phyloP scores from a whole-genome alignment of 805 yeast species.

The Saccharomycopsis babjevae region DNA sequence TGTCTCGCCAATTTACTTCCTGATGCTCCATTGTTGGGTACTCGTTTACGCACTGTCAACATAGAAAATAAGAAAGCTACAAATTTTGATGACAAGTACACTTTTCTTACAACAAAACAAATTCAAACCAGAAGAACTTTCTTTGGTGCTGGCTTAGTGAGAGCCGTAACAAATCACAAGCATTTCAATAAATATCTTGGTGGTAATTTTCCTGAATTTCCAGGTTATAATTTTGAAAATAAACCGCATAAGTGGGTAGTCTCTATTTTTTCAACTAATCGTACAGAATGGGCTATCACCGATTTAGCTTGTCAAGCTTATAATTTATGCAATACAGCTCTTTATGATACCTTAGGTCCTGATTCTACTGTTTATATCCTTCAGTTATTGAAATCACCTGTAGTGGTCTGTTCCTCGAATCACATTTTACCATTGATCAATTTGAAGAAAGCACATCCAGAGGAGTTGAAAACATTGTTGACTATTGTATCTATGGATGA shows the following conservation, averaged over 20 bases:
- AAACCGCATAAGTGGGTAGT: conserved; percentile 30
- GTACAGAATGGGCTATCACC: conserved; percentile 47
- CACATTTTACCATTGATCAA: conserved; percentile 32
- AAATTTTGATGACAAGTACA: conserved; percentile 21
- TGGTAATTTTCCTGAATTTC: conserved; percentile 18
- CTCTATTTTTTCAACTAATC: conserved; percentile 38
- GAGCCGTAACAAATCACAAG: conserved; percentile 20
- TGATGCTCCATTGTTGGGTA: conserved; percentile 36
- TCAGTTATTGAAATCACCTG: conserved; percentile 41
- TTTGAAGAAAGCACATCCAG: conserved; percentile 28
- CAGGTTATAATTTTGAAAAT: conserved; percentile 20
- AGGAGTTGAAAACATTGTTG: conserved; percentile 13
- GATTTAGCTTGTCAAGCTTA: conserved; percentile 48
- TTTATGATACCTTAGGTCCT: conserved; percentile 37
- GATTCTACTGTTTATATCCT: conserved; percentile 44
- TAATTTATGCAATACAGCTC: conserved; percentile 33
- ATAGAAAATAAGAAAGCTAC: conserved; percentile 17
- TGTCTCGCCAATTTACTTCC: conserved; percentile 31
- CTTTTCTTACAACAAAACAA: conserved; percentile 24
- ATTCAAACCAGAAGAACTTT: conserved; percentile 26
- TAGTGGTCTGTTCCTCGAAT: conserved; percentile 35
- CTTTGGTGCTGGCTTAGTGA: conserved; percentile 33
- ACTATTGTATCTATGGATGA: conserved; percentile 19
- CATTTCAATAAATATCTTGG: conserved; percentile 15
- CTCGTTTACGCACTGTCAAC: conserved; percentile 22